phyloP scores from a whole-genome alignment of 108 stramenopile species.

The Nitzschia inconspicua region DNA sequence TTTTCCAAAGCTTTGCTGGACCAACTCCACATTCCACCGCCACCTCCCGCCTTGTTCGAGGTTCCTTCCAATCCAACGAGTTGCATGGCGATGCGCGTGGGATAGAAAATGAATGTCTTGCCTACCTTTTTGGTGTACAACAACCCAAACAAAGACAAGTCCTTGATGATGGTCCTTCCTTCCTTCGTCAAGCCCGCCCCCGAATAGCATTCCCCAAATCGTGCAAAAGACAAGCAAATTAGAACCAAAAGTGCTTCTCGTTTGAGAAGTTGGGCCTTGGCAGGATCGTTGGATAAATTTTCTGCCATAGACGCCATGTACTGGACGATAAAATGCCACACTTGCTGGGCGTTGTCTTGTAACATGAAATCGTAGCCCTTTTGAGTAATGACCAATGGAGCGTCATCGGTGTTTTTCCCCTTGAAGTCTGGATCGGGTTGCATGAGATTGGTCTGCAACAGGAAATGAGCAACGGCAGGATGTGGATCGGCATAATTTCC shows the following conservation, averaged over 20 bases:
- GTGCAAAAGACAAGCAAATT: constrained; percentile 66
- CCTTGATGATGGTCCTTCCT: constrained; percentile 58
- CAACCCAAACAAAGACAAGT: constrained; percentile 74
- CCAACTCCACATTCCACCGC: constrained; percentile 37
- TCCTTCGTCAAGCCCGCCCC: constrained; percentile 47
- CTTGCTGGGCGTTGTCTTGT: constrained; percentile 71
- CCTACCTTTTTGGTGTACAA: constrained; percentile 61
- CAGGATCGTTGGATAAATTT: constrained; percentile 16
- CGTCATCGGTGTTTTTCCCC: constrained; percentile 45
- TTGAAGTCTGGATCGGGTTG: constrained; percentile 81
- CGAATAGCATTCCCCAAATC: constrained; percentile 73
- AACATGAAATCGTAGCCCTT: constrained; percentile 89
- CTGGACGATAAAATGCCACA: constrained; percentile 84
- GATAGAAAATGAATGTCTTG: constrained; percentile 67
- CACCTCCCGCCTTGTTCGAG: neutral
- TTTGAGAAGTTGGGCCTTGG: constrained; percentile 36
- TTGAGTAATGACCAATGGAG: constrained; percentile 80
- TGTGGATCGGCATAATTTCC: constrained; percentile 59
- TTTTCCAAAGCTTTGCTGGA: constrained; percentile 64
- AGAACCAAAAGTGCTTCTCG: constrained; percentile 64
- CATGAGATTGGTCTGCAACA: constrained; percentile 72
- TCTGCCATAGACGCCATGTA: constrained; percentile 46
- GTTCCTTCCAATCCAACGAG: constrained; percentile 35
- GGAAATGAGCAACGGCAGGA: constrained; percentile 60
- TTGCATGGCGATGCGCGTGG: constrained; percentile 77